A percentile compares a stretch with the other conserved stretches of the same genome.
Conservation (phyloP, 176 grass and related monocot genomes). For the Elaeis guineensis region DNA sequence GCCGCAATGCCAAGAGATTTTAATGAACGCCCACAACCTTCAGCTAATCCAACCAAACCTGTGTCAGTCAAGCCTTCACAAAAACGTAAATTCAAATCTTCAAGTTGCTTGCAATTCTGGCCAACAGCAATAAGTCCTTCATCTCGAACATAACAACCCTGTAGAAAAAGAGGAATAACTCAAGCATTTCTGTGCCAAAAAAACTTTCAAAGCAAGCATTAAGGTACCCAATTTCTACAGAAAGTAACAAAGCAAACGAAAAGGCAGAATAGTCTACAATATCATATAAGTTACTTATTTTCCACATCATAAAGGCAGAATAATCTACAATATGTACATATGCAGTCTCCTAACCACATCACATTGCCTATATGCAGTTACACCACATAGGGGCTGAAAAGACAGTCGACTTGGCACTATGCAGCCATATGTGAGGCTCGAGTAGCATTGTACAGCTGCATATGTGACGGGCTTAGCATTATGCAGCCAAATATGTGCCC, state of each 20-base stretch:
- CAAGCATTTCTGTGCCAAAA: slow-evolving; percentile 5
- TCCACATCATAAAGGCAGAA: too few relatives aligned
- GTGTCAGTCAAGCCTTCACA: slow-evolving; percentile 64
- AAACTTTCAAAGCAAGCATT: slow-evolving; percentile 1
- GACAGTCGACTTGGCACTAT: too few relatives aligned
- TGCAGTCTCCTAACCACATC: too few relatives aligned
- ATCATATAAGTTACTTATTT: too few relatives aligned
- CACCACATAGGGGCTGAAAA: too few relatives aligned
- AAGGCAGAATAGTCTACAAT: background rate
- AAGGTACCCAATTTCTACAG: background rate
- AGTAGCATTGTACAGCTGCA: too few relatives aligned
- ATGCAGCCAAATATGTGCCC: too few relatives aligned
- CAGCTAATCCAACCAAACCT: slow-evolving; percentile 63
- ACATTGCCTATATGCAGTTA: too few relatives aligned
- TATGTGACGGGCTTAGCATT: too few relatives aligned
- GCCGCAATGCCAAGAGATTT: slow-evolving; percentile 44
- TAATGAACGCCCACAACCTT: slow-evolving; percentile 46
- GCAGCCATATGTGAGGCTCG: too few relatives aligned
- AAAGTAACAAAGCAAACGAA: background rate
- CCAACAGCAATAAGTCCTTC: slow-evolving; percentile 71
- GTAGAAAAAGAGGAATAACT: slow-evolving; percentile 4
- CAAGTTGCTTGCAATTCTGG: slow-evolving; percentile 56
- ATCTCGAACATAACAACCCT: slow-evolving; percentile 92
- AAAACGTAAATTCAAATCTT: slow-evolving; percentile 50
- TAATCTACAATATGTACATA: too few relatives aligned